phyloP scores from a whole-genome alignment of 2,329 filamentous ascomycete species.

The Coleophoma eucalyptorum region DNA sequence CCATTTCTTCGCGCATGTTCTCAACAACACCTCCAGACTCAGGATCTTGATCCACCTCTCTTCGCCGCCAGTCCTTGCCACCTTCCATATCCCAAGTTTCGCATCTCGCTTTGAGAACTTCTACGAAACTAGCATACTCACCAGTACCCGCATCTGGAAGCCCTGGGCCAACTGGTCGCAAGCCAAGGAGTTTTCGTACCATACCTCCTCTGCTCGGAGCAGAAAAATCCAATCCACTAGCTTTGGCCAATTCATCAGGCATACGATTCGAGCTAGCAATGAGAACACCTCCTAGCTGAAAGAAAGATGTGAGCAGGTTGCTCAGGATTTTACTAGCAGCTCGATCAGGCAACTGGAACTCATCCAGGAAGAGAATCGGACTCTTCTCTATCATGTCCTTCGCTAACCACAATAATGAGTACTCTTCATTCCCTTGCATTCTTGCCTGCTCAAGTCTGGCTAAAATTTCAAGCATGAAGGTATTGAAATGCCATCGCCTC shows the following conservation, averaged over 20 bases:
- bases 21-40: slow-evolving; percentile 21
- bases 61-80: slow-evolving; percentile 64
- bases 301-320: slow-evolving; percentile 75
- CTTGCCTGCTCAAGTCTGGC: slow-evolving; percentile 68
- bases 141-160: slow-evolving; percentile 51
- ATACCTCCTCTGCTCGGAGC: slow-evolving; percentile 47
- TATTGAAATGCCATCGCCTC: slow-evolving; percentile 78
- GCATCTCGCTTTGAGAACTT: slow-evolving; percentile 72
- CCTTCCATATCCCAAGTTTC: slow-evolving; percentile 85
- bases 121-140: slow-evolving; percentile 73
- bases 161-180: slow-evolving; percentile 27
- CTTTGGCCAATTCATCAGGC: slow-evolving; percentile 77
- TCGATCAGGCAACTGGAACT: slow-evolving; percentile 79
- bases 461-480: slow-evolving; percentile 77
- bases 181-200: slow-evolving; percentile 43
- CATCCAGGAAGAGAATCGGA: slow-evolving; percentile 76
- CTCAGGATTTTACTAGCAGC: slow-evolving; percentile 76
- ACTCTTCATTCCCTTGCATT: slow-evolving; percentile 38
- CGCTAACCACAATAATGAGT: slow-evolving; percentile 71
- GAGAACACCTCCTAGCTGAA: slow-evolving; percentile 76
- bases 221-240: slow-evolving; percentile 65
- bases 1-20: slow-evolving; percentile 27
- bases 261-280: slow-evolving; percentile 80
- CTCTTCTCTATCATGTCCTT: slow-evolving; percentile 71
- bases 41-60: slow-evolving; percentile 37